These are phyloP conservation scores for Cordyceps tenuipes DNA, from an alignment of 2,329 filamentous ascomycete species.

Conservation along the genomic window DNA sequence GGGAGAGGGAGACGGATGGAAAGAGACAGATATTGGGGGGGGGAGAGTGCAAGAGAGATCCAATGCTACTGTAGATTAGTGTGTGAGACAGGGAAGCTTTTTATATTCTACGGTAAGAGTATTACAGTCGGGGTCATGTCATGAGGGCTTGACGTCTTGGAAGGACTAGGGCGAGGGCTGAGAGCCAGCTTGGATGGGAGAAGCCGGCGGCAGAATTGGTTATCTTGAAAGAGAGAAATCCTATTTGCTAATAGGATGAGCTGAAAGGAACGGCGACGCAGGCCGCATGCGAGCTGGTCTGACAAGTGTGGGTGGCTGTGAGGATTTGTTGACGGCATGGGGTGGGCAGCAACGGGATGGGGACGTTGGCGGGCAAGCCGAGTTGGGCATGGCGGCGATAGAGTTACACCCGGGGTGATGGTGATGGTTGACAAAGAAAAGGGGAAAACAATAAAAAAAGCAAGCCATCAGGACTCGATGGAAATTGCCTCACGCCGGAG, in stretches of 20 bases:
- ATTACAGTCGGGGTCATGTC: not conserved
- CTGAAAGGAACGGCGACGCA: not conserved
- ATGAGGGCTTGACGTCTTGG: not conserved
- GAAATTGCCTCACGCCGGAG: slow-evolving; percentile 9
- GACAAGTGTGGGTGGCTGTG: not conserved
- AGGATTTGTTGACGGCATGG: not conserved
- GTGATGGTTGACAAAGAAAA: not conserved
- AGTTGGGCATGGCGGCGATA: not conserved
- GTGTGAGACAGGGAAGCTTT: not conserved
- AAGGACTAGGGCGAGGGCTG: not conserved
- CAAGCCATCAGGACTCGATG: not conserved
- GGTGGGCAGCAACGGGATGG: not conserved
- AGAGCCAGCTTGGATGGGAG: not conserved
- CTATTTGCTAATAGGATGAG: not conserved
- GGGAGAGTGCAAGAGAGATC: not conserved
- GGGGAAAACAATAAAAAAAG: not conserved
- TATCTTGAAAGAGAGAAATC: not conserved
- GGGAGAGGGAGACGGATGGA: not conserved
- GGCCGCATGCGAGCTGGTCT: not conserved
- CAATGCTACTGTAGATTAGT: not conserved
- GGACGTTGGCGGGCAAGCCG: not conserved
- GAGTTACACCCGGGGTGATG: no score
- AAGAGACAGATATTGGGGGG: not conserved
- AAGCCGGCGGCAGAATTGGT: not conserved
- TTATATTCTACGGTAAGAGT: not conserved